Conservation (phyloP, 176 grass and related monocot genomes). For the Phyllostachys edulis region DNA sequence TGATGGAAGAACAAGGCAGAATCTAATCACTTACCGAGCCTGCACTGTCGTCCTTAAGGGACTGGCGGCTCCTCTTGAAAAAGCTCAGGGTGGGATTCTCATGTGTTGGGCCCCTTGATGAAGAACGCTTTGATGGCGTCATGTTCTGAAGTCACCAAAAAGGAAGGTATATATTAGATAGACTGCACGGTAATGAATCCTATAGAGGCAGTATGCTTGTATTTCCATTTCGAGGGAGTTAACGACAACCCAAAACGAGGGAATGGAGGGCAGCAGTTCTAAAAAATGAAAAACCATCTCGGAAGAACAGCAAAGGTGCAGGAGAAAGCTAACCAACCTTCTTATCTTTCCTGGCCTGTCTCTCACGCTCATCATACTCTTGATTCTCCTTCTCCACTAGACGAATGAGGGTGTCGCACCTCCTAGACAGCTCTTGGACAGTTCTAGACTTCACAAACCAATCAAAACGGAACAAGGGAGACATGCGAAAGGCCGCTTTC, state of each 20-base stretch:
- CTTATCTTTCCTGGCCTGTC: constrained; percentile 70
- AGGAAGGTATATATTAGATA: background rate
- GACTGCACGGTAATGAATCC: background rate
- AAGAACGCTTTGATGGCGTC: constrained; percentile 60
- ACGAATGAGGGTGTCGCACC: constrained; percentile 74
- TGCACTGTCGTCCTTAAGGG: constrained; percentile 47
- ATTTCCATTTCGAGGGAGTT: background rate
- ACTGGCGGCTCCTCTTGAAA: constrained; percentile 57
- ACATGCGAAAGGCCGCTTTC: constrained; percentile 68
- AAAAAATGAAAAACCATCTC: background rate
- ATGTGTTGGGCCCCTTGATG: constrained; percentile 38
- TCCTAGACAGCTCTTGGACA: constrained; percentile 65
- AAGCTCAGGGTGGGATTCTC: constrained; percentile 48
- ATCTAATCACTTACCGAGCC: constrained; percentile 38
- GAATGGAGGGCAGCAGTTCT: background rate
- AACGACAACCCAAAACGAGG: background rate
- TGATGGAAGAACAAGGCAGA: background rate
- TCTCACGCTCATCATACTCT: constrained; percentile 66
- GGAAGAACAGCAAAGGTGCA: background rate
- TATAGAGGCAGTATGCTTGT: background rate
- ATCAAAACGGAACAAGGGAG: constrained; percentile 70
- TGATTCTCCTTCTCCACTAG: constrained; percentile 86
- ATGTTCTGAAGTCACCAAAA: constrained; percentile 41
- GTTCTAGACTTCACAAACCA: constrained; percentile 88
- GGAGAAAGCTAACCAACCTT: constrained; percentile 41